phyloP scores from a whole-genome alignment of 306 rosid genomes.

The Calophaca sinica region DNA sequence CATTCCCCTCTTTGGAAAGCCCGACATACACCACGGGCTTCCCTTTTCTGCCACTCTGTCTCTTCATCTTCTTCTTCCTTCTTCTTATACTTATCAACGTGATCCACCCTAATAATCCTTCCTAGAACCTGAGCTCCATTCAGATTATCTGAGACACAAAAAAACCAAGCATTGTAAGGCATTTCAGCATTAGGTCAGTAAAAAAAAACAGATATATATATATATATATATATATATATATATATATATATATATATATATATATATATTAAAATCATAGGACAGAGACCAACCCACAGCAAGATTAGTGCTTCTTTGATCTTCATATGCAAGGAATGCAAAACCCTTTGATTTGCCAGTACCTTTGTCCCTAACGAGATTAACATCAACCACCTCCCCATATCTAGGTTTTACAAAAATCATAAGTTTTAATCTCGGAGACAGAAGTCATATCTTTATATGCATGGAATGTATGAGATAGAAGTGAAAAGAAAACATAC shows the following conservation, averaged over 20 bases:
- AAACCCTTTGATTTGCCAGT: constrained; percentile 93
- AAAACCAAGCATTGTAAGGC: constrained; percentile 2
- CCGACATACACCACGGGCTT: constrained; percentile 93
- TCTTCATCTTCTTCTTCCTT: constrained; percentile 96
- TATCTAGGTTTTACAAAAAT: constrained; percentile 52
- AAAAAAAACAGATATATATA: no score
- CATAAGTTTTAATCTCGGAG: not conserved
- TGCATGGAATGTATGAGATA: no score
- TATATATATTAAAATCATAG: no score
- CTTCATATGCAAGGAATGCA: constrained; percentile 92
- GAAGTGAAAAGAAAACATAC: constrained; percentile 46
- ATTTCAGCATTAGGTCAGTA: not conserved
- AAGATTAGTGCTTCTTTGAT: constrained; percentile 88
- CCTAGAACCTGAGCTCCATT: constrained; percentile 89
- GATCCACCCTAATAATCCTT: constrained; percentile 88
- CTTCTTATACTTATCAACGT: constrained; percentile 81
- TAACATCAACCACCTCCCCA: constrained; percentile 90
- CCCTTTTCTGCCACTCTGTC: constrained; percentile 76
- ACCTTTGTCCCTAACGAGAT: constrained; percentile 88
- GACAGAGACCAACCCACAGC: constrained; percentile 75
- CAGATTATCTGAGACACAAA: constrained; percentile 68
- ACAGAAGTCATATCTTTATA: not conserved
- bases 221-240: no score
- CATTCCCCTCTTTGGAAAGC: constrained; percentile 94
- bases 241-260: no score